Conservation (phyloP, 345 rosid genomes). For the Trapa incisa region DNA sequence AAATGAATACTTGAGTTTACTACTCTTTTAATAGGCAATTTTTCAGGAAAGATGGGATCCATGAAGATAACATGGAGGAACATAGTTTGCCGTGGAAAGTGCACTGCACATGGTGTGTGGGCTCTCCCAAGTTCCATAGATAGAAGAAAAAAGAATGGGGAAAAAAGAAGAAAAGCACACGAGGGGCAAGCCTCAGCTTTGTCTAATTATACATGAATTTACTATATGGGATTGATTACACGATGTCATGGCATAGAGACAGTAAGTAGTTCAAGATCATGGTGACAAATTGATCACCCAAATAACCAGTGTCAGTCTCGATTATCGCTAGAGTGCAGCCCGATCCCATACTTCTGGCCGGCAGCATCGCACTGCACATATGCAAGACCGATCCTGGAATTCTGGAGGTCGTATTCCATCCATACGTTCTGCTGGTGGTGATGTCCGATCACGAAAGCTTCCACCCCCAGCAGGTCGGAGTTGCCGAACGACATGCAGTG, state of each 20-base stretch:
- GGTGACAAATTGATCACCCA: background rate
- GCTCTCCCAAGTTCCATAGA: background rate
- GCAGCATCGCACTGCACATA: conserved; percentile 63
- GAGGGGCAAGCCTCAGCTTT: background rate
- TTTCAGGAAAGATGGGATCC: too few species aligned
- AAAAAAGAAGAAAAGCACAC: too few species aligned
- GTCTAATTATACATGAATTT: background rate
- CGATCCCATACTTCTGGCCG: conserved; percentile 56
- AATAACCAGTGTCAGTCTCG: background rate
- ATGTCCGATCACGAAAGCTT: conserved; percentile 82
- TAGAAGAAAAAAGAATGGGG: background rate
- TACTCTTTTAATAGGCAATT: too few species aligned
- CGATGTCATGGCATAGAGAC: background rate
- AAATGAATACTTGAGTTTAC: too few species aligned
- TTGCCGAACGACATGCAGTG: conserved; percentile 80
- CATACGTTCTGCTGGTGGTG: conserved; percentile 88
- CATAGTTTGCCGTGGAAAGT: too few species aligned
- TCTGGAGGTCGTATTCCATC: conserved; percentile 82
- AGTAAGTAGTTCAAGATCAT: background rate
- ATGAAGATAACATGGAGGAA: too few species aligned
- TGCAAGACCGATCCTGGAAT: conserved; percentile 72
- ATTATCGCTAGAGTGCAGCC: background rate
- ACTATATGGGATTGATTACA: background rate
- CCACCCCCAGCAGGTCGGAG: conserved; percentile 75
- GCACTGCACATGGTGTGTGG: too few species aligned